Evolutionary conservation across 352 stramenopile genomes (phyloP).

Genomic region (Phytopythium chamaehyphon): DNA sequence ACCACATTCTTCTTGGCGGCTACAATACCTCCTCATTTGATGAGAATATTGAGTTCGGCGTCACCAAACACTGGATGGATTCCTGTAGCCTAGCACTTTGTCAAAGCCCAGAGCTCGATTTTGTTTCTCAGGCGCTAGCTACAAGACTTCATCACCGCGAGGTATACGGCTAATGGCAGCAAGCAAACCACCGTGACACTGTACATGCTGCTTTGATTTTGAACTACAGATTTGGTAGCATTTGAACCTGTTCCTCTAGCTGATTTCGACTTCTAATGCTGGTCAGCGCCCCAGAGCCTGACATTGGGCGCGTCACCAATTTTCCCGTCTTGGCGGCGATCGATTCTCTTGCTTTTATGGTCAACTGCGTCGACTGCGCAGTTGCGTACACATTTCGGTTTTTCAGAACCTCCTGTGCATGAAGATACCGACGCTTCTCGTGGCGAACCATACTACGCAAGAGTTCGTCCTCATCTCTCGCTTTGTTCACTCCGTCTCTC

Average conservation of each 20-base stretch:
- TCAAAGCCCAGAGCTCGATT: too few relatives aligned
- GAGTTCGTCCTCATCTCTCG: conserved; percentile 59
- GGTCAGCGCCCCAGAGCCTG: neutral
- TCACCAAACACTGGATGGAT: too few relatives aligned
- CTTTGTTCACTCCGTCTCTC: conserved; percentile 27
- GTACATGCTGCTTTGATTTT: too few relatives aligned
- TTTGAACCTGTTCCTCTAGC: conserved; percentile 9
- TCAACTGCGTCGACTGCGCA: conserved; percentile 34
- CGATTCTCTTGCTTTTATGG: conserved; percentile 21
- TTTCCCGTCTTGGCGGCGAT: neutral
- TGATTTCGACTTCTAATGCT: conserved; percentile 13
- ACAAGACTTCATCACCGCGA: too few relatives aligned
- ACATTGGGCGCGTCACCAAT: too few relatives aligned
- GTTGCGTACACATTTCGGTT: conserved; percentile 69
- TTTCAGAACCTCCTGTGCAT: conserved; percentile 55
- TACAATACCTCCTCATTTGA: too few relatives aligned
- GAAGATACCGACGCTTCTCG: conserved; percentile 47
- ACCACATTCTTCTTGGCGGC: too few relatives aligned
- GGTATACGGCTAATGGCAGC: too few relatives aligned
- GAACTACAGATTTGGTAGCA: neutral
- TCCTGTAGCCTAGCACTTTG: too few relatives aligned
- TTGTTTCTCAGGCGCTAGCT: too few relatives aligned
- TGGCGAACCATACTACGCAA: conserved; percentile 54
- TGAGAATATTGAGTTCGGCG: too few relatives aligned
- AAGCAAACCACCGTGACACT: too few relatives aligned